These are phyloP conservation scores for Yarrowia sp. DNA, from an alignment of 805 yeast species.

Conservation along the genomic window DNA sequence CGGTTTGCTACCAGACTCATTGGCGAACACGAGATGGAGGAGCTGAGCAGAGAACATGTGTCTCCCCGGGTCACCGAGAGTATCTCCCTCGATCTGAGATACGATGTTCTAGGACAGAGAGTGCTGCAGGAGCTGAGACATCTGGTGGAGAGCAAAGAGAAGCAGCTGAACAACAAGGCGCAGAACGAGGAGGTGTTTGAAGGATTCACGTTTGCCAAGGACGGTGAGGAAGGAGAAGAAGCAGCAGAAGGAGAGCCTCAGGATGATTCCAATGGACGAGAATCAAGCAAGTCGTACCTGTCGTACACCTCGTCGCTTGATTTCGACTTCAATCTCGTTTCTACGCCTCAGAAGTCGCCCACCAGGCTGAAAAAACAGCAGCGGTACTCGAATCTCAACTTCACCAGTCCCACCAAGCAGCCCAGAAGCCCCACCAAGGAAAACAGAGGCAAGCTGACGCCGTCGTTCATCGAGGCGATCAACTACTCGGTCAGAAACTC, in stretches of 20 bases:
- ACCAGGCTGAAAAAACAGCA: constrained; percentile 9
- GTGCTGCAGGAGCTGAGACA: constrained; percentile 47
- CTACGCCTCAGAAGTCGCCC: constrained; percentile 22
- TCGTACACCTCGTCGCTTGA: constrained; percentile 33
- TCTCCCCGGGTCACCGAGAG: constrained; percentile 25
- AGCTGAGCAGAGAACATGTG: constrained; percentile 25
- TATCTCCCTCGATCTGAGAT: constrained; percentile 29
- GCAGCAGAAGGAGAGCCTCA: neutral
- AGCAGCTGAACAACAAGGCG: constrained; percentile 14
- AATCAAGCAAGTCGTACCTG: constrained; percentile 19
- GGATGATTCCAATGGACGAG: neutral
- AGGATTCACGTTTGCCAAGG: constrained; percentile 25
- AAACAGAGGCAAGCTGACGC: constrained; percentile 28
- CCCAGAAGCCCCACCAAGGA: constrained; percentile 36
- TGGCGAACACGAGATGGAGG: constrained; percentile 37
- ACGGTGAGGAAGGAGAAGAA: neutral
- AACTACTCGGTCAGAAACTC: constrained; percentile 32
- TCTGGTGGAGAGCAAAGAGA: constrained; percentile 41
- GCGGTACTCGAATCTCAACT: constrained; percentile 33
- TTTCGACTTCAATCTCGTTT: constrained; percentile 23
- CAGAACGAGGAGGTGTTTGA: constrained; percentile 26
- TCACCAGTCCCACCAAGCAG: constrained; percentile 26
- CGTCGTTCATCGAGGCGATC: constrained; percentile 32
- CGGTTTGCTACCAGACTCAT: constrained; percentile 27
- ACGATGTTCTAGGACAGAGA: constrained; percentile 48